Conservation (phyloP, 495 filamentous ascomycete species). For the Umbilicaria muhlenbergii region DNA sequence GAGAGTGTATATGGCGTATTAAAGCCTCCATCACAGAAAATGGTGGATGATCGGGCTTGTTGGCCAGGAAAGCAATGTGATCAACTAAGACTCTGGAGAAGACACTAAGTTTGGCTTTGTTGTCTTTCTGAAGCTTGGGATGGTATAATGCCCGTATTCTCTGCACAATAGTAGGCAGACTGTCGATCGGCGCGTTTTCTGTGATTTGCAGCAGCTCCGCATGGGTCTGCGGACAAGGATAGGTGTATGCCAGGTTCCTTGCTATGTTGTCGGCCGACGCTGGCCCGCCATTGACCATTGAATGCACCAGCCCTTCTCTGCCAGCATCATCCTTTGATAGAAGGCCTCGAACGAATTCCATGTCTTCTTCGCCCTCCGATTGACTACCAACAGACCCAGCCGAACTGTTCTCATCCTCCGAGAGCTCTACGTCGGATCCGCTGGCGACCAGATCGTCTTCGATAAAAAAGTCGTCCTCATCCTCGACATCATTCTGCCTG, state of each 20-base stretch:
- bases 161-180: conserved; percentile 68
- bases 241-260: conserved; percentile 59
- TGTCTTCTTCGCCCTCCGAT: conserved; percentile 37
- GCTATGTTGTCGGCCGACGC: conserved; percentile 17
- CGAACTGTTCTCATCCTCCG: conserved; percentile 28
- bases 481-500: conserved; percentile 46
- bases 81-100: conserved; percentile 66
- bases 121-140: conserved; percentile 66
- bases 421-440: conserved; percentile 41
- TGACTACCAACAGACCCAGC: conserved; percentile 37
- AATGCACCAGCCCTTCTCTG: conserved; percentile 22
- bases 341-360: conserved; percentile 50
- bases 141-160: conserved; percentile 80
- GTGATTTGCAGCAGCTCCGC: conserved; percentile 54
- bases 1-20: conserved; percentile 68
- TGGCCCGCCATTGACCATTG: conserved; percentile 5
- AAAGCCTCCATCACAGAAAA: conserved; percentile 49
- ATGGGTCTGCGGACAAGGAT: conserved; percentile 66
- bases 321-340: conserved; percentile 33
- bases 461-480: conserved; percentile 84
- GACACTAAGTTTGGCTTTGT: conserved; percentile 64
- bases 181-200: conserved; percentile 35
- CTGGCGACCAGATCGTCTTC: conserved; percentile 72
- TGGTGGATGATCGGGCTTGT: conserved; percentile 29
- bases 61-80: conserved; percentile 56